phyloP scores from a whole-genome alignment of 176 grass and related monocot species.

The Oryza punctata region DNA sequence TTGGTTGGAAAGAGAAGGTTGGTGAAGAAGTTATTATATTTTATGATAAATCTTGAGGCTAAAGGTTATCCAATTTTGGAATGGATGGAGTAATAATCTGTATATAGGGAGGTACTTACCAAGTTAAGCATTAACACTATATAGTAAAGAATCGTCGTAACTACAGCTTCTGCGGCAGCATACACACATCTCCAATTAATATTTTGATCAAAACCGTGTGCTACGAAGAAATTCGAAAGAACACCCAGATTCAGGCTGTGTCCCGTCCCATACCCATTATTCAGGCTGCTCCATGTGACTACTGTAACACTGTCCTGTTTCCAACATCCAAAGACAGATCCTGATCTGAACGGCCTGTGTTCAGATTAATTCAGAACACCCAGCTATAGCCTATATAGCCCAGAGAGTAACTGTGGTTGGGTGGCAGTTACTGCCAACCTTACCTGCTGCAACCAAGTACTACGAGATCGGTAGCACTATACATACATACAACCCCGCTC shows the following conservation, averaged over 20 bases:
- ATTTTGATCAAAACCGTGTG: not conserved
- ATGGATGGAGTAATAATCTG: too few species aligned
- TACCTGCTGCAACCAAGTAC: not conserved
- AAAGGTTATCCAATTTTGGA: too few species aligned
- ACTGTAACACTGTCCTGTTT: too few species aligned
- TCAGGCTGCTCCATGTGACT: too few species aligned
- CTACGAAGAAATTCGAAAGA: not conserved
- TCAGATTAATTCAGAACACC: not conserved
- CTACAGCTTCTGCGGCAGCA: not conserved
- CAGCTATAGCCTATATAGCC: not conserved
- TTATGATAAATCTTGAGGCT: too few species aligned
- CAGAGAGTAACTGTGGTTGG: constrained; percentile 17
- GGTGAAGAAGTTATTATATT: too few species aligned
- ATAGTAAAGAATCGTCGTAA: too few species aligned
- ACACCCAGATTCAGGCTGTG: not conserved
- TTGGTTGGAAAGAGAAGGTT: too few species aligned
- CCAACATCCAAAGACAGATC: not conserved
- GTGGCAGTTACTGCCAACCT: constrained; percentile 3
- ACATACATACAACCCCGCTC: not conserved
- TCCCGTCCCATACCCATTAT: too few species aligned
- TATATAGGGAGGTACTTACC: too few species aligned
- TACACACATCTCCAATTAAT: not conserved
- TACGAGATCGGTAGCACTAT: not conserved
- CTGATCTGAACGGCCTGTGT: too few species aligned
- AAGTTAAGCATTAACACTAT: too few species aligned